Evolutionary conservation across 495 filamentous ascomycete species (phyloP), one percentile per base, ranked within the genome.

Genomic region (Penicillium manginii): DNA sequence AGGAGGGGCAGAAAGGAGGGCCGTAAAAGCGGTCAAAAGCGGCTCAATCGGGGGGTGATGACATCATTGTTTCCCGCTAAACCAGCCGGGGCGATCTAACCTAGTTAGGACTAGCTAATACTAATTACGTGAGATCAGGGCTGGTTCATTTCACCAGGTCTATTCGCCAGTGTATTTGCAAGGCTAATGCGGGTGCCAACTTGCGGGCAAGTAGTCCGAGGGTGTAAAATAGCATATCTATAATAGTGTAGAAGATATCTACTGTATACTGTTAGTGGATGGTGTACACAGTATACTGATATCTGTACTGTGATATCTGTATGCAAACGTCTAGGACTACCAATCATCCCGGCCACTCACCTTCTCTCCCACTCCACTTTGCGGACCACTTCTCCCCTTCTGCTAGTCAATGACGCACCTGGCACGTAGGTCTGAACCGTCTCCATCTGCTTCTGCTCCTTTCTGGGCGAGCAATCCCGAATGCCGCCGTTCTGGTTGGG

Each of bases 401-500:
- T 22, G 45, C 19, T 47, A 47, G 45, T 47, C 45, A 47, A 47
- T 47, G 45, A 47, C 45, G 45, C 45, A 47, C 14, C 45, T 47
- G 19, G 45, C 45, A 47, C 45, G 45, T 47, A 47, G 9, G 40
- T 17, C 40, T 43, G 40, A 43, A 43, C 40, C 40, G 40, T 43
- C 40, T 43, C 40, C 40, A 43, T 43, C 17, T 21, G 11, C 45
- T 47, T 22, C 26, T 22, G 21, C 18, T 19, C 14, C n/a, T 17
- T 12, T 39, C 14, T 48, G 40, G 55, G 19, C 26, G 35, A 35
- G 32, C 23, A 17, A 40, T 26, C 40, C 40, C 40, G 29, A 33
- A 52, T 51, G 40, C 22, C 23, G 40, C 45, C 47, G 35, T 22
- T 32, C 39, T 58, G 55, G 50, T 49, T 49, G 40, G 47, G 55